Percentiles rank a stretch among this genome's conserved stretches.
phyloP scores from a whole-genome alignment of 257 asterid genomes.

The Fraxinus americana region DNA sequence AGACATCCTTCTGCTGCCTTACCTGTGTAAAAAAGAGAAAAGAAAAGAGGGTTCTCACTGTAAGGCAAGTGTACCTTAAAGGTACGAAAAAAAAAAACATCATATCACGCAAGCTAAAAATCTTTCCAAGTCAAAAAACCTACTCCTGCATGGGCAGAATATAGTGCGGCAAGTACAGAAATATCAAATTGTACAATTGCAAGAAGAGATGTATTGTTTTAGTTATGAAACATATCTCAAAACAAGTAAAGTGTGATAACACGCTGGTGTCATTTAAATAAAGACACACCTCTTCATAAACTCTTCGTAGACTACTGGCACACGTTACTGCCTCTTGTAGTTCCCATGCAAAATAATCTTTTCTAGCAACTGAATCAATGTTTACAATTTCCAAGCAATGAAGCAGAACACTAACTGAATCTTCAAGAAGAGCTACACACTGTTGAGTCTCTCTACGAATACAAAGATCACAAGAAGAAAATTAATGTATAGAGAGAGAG shows the following conservation, averaged over 20 bases:
- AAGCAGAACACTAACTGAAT: slow-evolving; percentile 76
- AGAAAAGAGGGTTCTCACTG: slow-evolving; percentile 5
- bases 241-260: slow-evolving; percentile 9
- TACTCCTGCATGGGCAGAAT: neutral
- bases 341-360: slow-evolving; percentile 55
- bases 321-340: slow-evolving; percentile 74
- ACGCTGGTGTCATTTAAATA: slow-evolving; percentile 18
- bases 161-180: slow-evolving; percentile 5
- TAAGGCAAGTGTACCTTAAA: slow-evolving; percentile 3
- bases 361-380: slow-evolving; percentile 32
- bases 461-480: slow-evolving; percentile 16
- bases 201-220: neutral
- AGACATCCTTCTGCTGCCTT: slow-evolving; percentile 80
- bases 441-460: slow-evolving; percentile 60
- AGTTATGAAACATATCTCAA: neutral
- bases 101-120: neutral
- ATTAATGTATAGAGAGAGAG: slow-evolving; percentile 17
- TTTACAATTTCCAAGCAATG: slow-evolving; percentile 72
- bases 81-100: neutral
- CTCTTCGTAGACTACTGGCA: slow-evolving; percentile 80
- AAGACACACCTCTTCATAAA: slow-evolving; percentile 81
- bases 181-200: neutral
- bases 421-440: slow-evolving; percentile 70
- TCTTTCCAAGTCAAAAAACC: neutral
- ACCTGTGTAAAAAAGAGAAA: slow-evolving; percentile 42